phyloP scores from a whole-genome alignment of 2,329 filamentous ascomycete genomes.

The Scytalidium lignicola region DNA sequence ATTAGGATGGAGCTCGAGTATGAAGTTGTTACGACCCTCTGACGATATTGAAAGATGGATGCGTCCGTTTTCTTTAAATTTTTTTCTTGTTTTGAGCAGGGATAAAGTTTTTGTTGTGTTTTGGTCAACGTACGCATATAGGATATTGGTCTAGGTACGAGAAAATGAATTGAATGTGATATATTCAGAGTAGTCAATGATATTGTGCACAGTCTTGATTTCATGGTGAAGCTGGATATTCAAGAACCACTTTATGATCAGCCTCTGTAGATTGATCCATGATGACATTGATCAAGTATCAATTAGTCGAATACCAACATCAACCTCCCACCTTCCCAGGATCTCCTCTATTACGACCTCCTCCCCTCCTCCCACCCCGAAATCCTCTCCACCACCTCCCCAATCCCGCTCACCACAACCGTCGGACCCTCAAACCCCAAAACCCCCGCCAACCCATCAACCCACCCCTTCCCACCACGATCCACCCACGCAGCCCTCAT shows the following conservation, averaged over 20 bases:
- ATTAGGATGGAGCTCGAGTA: too few species aligned
- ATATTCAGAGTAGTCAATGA: neutral
- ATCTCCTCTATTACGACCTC: neutral
- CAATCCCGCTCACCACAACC: constrained; percentile 48
- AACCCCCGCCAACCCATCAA: constrained; percentile 52
- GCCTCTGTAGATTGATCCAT: too few species aligned
- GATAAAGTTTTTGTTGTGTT: neutral
- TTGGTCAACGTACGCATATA: neutral
- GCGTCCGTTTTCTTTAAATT: neutral
- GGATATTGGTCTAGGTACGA: neutral
- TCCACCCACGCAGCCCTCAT: constrained; percentile 65
- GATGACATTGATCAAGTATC: too few species aligned
- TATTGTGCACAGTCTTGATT: neutral
- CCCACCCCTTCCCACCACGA: constrained; percentile 55
- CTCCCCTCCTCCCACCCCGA: constrained; percentile 23
- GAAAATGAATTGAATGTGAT: neutral
- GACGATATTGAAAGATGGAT: too few species aligned
- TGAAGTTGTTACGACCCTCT: too few species aligned
- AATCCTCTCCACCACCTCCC: constrained; percentile 46
- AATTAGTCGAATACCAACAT: too few species aligned
- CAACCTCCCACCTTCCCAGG: neutral
- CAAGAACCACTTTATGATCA: too few species aligned
- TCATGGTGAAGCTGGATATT: too few species aligned
- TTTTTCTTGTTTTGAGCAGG: neutral
- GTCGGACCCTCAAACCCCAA: constrained; percentile 42